Conservation (phyloP, 2,329 filamentous ascomycete species). For the Fusarium sp. region DNA sequence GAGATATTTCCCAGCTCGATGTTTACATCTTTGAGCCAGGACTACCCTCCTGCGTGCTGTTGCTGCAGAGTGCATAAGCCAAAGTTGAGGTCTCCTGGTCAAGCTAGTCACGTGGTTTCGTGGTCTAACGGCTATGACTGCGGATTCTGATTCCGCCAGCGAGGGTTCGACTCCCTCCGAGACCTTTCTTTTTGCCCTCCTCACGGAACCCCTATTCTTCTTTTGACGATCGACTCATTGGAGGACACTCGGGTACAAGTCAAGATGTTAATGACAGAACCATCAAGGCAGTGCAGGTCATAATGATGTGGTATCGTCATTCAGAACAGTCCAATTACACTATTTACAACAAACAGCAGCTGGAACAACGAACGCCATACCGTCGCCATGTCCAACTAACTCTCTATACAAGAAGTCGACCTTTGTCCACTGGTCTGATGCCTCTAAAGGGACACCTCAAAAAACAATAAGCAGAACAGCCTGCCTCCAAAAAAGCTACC, state of each 20-base stretch:
- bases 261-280: background rate
- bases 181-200: constrained; percentile 5
- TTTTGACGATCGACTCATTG: background rate
- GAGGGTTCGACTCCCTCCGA: constrained; percentile 14
- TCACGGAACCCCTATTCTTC: background rate
- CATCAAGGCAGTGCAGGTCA: background rate
- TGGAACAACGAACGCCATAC: constrained; percentile 39
- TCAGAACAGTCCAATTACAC: constrained; percentile 29
- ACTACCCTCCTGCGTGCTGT: background rate
- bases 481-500: constrained; percentile 27
- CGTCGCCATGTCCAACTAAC: constrained; percentile 33
- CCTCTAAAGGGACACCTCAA: constrained; percentile 14
- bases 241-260: background rate
- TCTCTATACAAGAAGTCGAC: constrained; percentile 41
- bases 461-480: constrained; percentile 37
- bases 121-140: constrained; percentile 21
- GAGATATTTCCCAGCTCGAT: background rate
- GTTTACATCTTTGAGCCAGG: background rate
- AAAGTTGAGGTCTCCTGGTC: accelerated
- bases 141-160: constrained; percentile 24
- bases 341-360: constrained; percentile 34
- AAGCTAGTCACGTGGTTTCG: background rate
- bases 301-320: background rate
- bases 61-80: background rate
- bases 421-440: constrained; percentile 14